Evolutionary conservation across 176 grass and related monocot species (phyloP), one percentile per base, ranked within the genome.

Genomic region (Aegilops speltoides): DNA sequence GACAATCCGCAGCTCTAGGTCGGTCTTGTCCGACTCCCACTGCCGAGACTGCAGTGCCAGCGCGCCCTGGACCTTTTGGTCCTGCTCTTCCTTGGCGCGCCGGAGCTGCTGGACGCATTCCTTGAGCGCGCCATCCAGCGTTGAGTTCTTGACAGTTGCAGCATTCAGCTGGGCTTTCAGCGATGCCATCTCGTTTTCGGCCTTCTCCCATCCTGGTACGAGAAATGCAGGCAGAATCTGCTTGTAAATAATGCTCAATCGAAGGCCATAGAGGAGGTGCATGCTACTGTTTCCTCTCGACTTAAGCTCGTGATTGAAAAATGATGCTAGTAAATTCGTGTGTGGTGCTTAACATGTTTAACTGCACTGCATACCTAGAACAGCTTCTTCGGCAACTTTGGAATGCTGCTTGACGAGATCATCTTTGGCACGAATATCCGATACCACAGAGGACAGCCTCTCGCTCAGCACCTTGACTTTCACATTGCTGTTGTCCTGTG

Each of bases 351-450:
- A 34, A 83, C 31, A 15, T 57, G 64, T 32, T 38, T 52, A 32
- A 37, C 16, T 19, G 1, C 1, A 41, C 10, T 68, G 5, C 81
- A 68, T 89, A 98, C 97, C 97, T 77, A 96, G 85, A 94, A 98
- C 94, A 81, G 97, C 97, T 91, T 96, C 97, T 81, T 99, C 97
- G 33, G 94, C 90, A 78, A 99, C 87, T 86, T 93, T 95, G 17
- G 83, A 87, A 87, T 99, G 97, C 83, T 97, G 94, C 87, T 94
- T 96, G 61, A 99, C 94, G 71, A 97, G 84, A 82, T 91, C 97
- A 67, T 96, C 97, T 91, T 97, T 99, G 0, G 90, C 91, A 80
- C 84, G 90, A 75, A 96, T 86, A 77, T 96, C 90, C 79, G 85
- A 83, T 82, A 99, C 91, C 11, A 79, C 87, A 1, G 89, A 89